These are phyloP conservation scores for Chytriomyces sp. DNA, from an alignment of 192 early-diverging fungal species.

Conservation along the genomic window DNA sequence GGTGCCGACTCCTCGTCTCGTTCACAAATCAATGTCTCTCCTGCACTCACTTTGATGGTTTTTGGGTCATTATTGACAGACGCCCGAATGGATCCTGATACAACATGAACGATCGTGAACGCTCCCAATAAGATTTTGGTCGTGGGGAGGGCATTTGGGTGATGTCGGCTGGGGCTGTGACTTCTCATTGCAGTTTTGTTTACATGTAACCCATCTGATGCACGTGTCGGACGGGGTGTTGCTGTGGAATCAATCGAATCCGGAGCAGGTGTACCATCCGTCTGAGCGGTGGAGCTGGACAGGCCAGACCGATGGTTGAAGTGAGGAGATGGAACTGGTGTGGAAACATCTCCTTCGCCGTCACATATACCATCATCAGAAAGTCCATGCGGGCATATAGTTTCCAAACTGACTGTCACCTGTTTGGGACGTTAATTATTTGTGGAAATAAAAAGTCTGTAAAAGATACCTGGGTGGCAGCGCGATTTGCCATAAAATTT, in stretches of 20 bases:
- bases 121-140: slow-evolving; percentile 60
- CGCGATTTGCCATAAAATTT: slow-evolving; percentile 51
- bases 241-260: background rate
- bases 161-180: slow-evolving; percentile 25
- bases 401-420: slow-evolving; percentile 45
- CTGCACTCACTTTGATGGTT: slow-evolving; percentile 33
- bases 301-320: background rate
- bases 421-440: background rate
- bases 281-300: background rate
- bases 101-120: slow-evolving; percentile 63
- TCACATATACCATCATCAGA: slow-evolving; percentile 44
- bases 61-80: slow-evolving; percentile 40
- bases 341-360: slow-evolving; percentile 39
- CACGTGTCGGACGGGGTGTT: background rate
- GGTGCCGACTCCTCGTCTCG: slow-evolving; percentile 62
- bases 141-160: slow-evolving; percentile 36
- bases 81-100: slow-evolving; percentile 55
- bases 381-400: slow-evolving; percentile 52
- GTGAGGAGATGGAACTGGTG: slow-evolving; percentile 24
- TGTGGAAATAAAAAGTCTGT: background rate
- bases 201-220: no score
- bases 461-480: slow-evolving; percentile 7
- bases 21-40: slow-evolving; percentile 62
- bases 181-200: background rate
- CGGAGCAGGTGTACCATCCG: background rate